Evolutionary conservation across 495 filamentous ascomycete genomes (phyloP), one percentile per base, ranked within the genome.

Genomic region (Lophium mytilinum): DNA sequence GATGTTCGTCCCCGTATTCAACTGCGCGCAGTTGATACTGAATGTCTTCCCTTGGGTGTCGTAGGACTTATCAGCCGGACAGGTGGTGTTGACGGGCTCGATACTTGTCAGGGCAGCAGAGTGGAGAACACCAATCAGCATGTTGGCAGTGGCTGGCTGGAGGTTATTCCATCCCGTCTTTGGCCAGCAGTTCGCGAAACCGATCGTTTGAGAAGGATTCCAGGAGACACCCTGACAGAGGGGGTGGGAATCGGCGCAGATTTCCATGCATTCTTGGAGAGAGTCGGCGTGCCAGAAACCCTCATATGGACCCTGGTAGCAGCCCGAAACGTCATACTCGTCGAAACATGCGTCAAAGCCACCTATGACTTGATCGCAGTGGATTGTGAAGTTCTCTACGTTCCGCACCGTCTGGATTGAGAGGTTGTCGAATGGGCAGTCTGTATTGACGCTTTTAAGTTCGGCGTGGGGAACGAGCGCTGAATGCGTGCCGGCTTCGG

Each of bases 121-220:
- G 47, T 62, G 60, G 1, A 58, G 7, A 5, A 52, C 40, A 5
- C 58, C 53, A 12, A 37, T 35, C 1, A 12, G 37, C 5, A 24
- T n/a, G 7, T 14, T 24, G 3, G 49, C 46, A 18, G 42, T n/a
- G 8, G 43, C 41, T 3, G 49, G 4, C 1, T 4, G 14, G 12
- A 60, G 14, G 30, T 55, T 47, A 1, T 9, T 12, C 17, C 36
- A 56, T 19, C 53, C 53, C 14, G 53, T 54, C 34, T 62, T 62
- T 15, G 46, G 51, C 41, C 42, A 62, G 50, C 60, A 62, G 37
- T 62, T 62, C 17, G 55, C 51, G 21, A 33, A 62, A 14, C 60
- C 60, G 4, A 62, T 58, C 15, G 53, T 34, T 17, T 54, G 39
- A 12, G 12, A 33, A 1, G 60, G 60, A 40, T 55, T 58, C 21